These are phyloP conservation scores for Neurospora sp. DNA, from an alignment of 495 filamentous ascomycete species.

Conservation along the genomic window DNA sequence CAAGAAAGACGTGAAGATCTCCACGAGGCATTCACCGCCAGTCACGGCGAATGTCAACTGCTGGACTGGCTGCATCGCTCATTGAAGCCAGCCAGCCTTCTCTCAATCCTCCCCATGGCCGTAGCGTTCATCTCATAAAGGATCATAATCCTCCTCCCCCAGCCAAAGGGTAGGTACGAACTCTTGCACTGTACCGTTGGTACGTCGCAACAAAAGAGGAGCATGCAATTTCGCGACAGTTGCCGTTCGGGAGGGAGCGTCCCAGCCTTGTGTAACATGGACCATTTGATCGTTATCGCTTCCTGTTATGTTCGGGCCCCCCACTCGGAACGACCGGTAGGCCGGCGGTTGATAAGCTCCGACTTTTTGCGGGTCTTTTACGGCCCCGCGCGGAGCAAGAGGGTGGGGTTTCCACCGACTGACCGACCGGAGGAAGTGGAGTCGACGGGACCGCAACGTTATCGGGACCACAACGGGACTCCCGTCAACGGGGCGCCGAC, in stretches of 20 bases:
- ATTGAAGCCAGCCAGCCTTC: background rate
- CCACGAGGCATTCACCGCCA: too few species aligned
- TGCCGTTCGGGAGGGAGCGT: background rate
- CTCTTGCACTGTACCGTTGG: background rate
- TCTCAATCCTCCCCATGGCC: too few species aligned
- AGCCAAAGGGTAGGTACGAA: background rate
- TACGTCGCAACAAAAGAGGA: background rate
- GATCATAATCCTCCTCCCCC: too few species aligned
- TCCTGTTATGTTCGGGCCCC: background rate
- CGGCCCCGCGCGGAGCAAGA: background rate
- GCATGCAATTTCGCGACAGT: background rate
- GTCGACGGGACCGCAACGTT: background rate
- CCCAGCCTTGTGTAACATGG: background rate
- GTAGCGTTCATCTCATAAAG: too few species aligned
- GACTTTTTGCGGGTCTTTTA: background rate
- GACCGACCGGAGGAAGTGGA: background rate
- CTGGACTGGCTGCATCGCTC: background rate
- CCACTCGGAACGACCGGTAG: background rate
- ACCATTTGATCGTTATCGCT: background rate
- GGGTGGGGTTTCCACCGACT: background rate
- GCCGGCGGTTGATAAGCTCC: background rate
- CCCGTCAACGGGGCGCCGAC: background rate
- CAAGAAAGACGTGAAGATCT: background rate
- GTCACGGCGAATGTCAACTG: too few species aligned
- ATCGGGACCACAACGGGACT: background rate